A percentile compares a stretch with the other conserved stretches of the same genome.
phyloP scores from a whole-genome alignment of 2,329 filamentous ascomycete species.

The Xylariales sp. region DNA sequence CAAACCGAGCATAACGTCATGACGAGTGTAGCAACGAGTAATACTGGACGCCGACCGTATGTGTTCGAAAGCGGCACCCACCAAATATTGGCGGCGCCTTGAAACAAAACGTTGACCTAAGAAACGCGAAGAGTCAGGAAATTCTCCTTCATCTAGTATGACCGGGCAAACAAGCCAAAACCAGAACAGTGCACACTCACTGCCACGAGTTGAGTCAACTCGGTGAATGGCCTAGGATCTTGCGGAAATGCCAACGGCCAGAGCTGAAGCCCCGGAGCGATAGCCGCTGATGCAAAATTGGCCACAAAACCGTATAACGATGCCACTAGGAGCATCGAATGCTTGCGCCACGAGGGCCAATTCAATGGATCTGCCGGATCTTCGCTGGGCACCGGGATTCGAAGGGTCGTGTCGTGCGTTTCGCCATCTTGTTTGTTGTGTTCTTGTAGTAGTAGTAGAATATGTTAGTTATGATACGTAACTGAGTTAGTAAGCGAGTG shows the following conservation, averaged over 20 bases:
- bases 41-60: slow-evolving; percentile 24
- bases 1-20: slow-evolving; percentile 20
- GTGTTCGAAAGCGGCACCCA: slow-evolving; percentile 33
- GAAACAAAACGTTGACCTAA: slow-evolving; percentile 28
- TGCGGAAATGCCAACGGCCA: slow-evolving; percentile 25
- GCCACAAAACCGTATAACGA: slow-evolving; percentile 27
- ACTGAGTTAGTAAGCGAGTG: no score
- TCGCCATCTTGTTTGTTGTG: background rate
- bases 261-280: slow-evolving; percentile 26
- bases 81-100: slow-evolving; percentile 28
- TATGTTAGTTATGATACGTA: background rate
- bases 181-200: no score
- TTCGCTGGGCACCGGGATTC: slow-evolving; percentile 17
- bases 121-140: background rate
- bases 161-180: no score
- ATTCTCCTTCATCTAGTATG: no score
- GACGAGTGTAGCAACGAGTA: slow-evolving; percentile 24
- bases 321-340: slow-evolving; percentile 18
- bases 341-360: slow-evolving; percentile 27
- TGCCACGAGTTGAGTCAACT: slow-evolving; percentile 25
- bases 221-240: slow-evolving; percentile 15
- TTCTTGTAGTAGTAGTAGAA: slow-evolving; percentile 1
- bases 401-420: slow-evolving; percentile 8
- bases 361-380: slow-evolving; percentile 33
- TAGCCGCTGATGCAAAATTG: slow-evolving; percentile 26